These are phyloP conservation scores for Strobilomyces echinocephalus DNA, from an alignment of 768 basidiomycete species.

Conservation along the genomic window DNA sequence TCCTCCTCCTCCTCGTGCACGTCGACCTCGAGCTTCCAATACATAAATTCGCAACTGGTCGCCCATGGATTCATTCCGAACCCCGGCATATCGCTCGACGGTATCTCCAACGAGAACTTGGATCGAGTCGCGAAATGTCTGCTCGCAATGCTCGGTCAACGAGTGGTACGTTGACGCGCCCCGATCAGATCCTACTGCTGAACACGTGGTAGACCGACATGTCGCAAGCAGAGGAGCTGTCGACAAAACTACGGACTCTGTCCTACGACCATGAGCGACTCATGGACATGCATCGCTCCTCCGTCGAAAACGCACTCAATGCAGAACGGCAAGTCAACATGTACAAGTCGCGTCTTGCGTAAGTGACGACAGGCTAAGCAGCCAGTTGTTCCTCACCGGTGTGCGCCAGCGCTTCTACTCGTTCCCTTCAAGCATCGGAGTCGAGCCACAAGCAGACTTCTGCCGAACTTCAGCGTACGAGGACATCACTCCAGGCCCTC, in stretches of 20 bases:
- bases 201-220: constrained; percentile 57
- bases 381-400: constrained; percentile 5
- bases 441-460: constrained; percentile 65
- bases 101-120: constrained; percentile 49
- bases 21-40: constrained; percentile 62
- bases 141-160: constrained; percentile 68
- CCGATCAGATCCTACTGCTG: constrained; percentile 8
- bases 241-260: constrained; percentile 69
- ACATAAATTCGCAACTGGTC: constrained; percentile 75
- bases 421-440: constrained; percentile 55
- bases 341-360: constrained; percentile 70
- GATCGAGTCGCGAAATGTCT: constrained; percentile 68
- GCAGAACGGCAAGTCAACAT: constrained; percentile 77
- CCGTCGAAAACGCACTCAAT: constrained; percentile 56
- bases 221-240: constrained; percentile 69
- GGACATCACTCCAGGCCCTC: constrained; percentile 60
- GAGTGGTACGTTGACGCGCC: constrained; percentile 52
- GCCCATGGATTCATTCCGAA: constrained; percentile 71
- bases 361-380: constrained; percentile 28
- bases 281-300: constrained; percentile 54
- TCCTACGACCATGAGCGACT: constrained; percentile 80
- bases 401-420: constrained; percentile 43
- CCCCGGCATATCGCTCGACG: constrained; percentile 67
- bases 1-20: constrained; percentile 43
- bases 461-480: constrained; percentile 67